These are phyloP conservation scores for Neofusicoccum umdonicola DNA, from an alignment of 2,329 filamentous ascomycete genomes.

Conservation along the genomic window DNA sequence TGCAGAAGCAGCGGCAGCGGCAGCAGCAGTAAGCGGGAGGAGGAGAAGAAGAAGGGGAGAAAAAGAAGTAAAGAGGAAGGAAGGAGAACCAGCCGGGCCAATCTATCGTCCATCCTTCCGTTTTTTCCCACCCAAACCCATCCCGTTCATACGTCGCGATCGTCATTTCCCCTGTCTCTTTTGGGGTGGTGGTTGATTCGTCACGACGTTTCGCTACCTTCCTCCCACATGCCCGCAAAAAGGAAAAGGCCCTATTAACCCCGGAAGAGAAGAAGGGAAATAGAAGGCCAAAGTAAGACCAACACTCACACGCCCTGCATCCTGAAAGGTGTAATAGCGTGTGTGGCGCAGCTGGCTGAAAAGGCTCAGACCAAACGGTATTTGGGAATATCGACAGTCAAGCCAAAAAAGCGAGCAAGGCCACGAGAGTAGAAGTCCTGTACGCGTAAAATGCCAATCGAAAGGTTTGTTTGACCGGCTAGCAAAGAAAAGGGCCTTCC, in stretches of 20 bases:
- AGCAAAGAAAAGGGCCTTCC: neutral
- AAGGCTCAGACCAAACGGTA: neutral
- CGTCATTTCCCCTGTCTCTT: neutral
- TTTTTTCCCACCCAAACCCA: neutral
- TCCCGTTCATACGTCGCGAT: neutral
- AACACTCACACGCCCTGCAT: neutral
- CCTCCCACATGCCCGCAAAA: neutral
- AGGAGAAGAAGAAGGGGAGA: too few relatives aligned
- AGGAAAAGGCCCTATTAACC: neutral
- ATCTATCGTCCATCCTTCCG: neutral
- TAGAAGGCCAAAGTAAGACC: neutral
- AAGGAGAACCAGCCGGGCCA: neutral
- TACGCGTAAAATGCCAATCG: neutral
- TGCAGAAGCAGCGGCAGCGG: neutral
- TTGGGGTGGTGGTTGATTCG: neutral
- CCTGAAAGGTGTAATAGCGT: neutral
- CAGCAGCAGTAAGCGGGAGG: neutral
- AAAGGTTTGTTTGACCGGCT: constrained; percentile 5
- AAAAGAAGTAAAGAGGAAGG: neutral
- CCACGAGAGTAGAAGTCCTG: neutral
- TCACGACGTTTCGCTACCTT: constrained; percentile 2
- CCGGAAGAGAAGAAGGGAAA: neutral
- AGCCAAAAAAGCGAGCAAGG: neutral
- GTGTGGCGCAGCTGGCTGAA: neutral
- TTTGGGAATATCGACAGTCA: neutral